These are phyloP conservation scores for Chernovozyma aurita DNA, from an alignment of 1,139 yeast species.

Conservation along the genomic window DNA sequence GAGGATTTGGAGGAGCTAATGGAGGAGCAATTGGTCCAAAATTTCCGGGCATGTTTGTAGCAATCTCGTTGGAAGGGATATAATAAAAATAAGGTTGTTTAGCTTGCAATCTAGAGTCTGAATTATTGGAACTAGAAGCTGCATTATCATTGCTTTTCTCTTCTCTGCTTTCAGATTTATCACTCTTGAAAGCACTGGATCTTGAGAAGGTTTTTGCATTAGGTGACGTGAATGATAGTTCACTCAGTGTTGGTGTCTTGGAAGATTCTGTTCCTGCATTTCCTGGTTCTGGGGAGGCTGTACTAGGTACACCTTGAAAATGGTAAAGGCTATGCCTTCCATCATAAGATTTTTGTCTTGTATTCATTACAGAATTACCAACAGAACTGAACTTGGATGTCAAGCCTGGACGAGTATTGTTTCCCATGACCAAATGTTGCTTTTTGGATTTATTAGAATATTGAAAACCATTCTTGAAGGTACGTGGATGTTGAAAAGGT, in stretches of 20 bases:
- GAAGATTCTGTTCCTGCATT: background rate
- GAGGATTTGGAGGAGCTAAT: conserved; percentile 1
- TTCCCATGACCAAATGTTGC: background rate
- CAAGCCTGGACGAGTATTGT: background rate
- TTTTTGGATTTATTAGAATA: background rate
- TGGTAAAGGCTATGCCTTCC: background rate
- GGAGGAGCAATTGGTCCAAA: background rate
- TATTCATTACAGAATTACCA: too few species aligned
- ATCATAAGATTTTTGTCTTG: background rate
- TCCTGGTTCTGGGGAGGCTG: background rate
- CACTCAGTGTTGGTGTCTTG: conserved; percentile 11
- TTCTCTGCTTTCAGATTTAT: conserved; percentile 8
- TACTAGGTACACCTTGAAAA: background rate
- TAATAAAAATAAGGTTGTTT: conserved; percentile 20
- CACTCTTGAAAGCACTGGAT: conserved; percentile 13
- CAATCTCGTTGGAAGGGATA: conserved; percentile 15
- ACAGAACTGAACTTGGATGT: background rate
- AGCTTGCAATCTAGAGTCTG: conserved; percentile 4
- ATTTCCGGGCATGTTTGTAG: background rate
- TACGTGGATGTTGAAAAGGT: background rate
- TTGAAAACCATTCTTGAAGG: background rate
- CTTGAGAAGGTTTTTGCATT: conserved; percentile 11
- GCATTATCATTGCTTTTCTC: conserved; percentile 3
- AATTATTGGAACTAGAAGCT: conserved; percentile 7
- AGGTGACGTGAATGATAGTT: conserved; percentile 11